Percentiles rank a stretch among this genome's conserved stretches.
Evolutionary conservation across 495 filamentous ascomycete genomes (phyloP).

Genomic region (Xeromyces bisporus): DNA sequence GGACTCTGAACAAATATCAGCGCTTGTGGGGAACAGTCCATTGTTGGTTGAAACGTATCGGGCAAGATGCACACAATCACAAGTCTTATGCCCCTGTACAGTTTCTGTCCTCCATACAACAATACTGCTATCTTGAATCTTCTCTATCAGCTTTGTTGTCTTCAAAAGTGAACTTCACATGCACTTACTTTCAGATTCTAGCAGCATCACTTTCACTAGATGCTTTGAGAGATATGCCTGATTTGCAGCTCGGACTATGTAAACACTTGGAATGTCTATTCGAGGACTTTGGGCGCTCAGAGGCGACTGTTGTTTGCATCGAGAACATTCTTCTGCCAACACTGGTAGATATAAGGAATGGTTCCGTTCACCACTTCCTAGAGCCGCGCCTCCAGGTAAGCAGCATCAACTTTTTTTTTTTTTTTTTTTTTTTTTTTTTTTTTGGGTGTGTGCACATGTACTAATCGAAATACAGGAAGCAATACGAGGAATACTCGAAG

Average conservation of each 20-base stretch:
- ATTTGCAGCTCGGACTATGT: conserved; percentile 14
- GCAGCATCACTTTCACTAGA: conserved; percentile 11
- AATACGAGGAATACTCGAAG: conserved; percentile 7
- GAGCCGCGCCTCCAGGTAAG: conserved; percentile 17
- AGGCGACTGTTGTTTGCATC: conserved; percentile 4
- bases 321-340: conserved; percentile 11
- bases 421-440: too few species aligned
- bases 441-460: too few species aligned
- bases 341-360: conserved; percentile 10
- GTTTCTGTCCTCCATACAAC: conserved; percentile 10
- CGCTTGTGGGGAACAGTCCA: conserved; percentile 18
- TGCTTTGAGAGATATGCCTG: conserved; percentile 6
- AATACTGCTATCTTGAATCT: conserved; percentile 6
- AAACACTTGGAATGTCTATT: conserved; percentile 12
- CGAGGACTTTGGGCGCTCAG: conserved; percentile 4
- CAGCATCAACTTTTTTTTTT: too few species aligned
- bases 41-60: conserved; percentile 11
- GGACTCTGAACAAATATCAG: conserved; percentile 20
- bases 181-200: conserved; percentile 16
- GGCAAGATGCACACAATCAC: conserved; percentile 3
- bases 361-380: conserved; percentile 4
- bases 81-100: conserved; percentile 10
- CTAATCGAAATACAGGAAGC: conserved; percentile 13
- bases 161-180: conserved; percentile 13
- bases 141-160: conserved; percentile 4